These are phyloP conservation scores for Colletotrichum kahawae DNA, from an alignment of 2,329 filamentous ascomycete species.

Conservation along the genomic window DNA sequence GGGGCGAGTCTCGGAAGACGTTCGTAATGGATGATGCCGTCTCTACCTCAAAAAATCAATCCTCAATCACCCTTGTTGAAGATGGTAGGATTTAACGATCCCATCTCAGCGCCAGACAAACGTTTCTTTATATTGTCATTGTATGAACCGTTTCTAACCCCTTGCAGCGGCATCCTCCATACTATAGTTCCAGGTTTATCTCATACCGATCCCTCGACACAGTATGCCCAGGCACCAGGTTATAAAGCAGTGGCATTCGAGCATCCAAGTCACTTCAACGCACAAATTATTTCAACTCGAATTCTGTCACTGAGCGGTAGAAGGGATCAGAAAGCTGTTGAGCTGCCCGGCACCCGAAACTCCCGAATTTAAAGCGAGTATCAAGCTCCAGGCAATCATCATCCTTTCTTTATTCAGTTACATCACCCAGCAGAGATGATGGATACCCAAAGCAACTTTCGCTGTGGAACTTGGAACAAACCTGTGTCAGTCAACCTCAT, in stretches of 20 bases:
- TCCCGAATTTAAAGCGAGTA: background rate
- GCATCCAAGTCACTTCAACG: background rate
- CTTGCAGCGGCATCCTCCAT: too few relatives aligned
- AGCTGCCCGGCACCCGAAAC: background rate
- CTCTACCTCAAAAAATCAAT: fast-evolving
- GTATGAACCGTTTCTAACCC: too few relatives aligned
- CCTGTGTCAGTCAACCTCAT: background rate
- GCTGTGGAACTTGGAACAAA: background rate
- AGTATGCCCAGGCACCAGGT: fast-evolving
- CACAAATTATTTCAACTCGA: too few relatives aligned
- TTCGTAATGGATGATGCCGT: background rate
- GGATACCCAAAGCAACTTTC: background rate
- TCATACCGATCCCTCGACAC: background rate
- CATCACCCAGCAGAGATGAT: background rate
- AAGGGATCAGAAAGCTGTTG: background rate
- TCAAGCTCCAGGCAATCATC: background rate
- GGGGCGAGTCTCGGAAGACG: background rate
- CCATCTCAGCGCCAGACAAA: background rate
- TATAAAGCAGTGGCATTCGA: background rate
- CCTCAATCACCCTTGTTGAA: too few relatives aligned
- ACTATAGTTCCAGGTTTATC: too few relatives aligned
- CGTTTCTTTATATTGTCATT: background rate
- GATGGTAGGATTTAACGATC: background rate
- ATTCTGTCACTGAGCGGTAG: too few relatives aligned
- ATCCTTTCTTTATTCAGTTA: background rate